Evolutionary conservation across 1,284 basidiomycete species (phyloP).

Genomic region (Cutaneotrichosporon daszewskae): DNA sequence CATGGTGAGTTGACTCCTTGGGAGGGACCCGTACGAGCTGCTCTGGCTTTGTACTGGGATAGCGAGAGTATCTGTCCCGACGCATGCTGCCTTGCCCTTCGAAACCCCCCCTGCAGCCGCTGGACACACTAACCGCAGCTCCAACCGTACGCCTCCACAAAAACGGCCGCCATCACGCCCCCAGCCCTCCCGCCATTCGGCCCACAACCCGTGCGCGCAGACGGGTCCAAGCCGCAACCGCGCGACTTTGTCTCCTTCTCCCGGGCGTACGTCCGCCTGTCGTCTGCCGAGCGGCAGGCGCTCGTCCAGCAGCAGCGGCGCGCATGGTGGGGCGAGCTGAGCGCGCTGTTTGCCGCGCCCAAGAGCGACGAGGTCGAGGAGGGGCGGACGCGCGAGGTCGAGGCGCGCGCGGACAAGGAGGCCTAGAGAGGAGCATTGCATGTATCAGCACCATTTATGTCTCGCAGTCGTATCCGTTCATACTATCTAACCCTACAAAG

Average conservation of each 20-base stretch:
- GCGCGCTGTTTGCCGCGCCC: constrained; percentile 11
- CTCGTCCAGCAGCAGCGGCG: constrained; percentile 37
- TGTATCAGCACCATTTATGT: no score
- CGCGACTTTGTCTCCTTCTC: constrained; percentile 18
- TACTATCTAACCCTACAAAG: no score
- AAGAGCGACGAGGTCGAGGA: no score
- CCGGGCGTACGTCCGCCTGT: constrained; percentile 29
- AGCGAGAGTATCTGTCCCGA: no score
- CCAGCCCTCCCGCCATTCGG: constrained; percentile 19
- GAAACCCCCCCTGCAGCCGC: no score
- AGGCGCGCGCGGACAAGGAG: constrained; percentile 1
- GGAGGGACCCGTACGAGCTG: neutral
- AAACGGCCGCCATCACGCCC: constrained; percentile 11
- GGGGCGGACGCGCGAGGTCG: constrained; percentile 11
- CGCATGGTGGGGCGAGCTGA: constrained; percentile 37
- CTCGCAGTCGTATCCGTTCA: no score
- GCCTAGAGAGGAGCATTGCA: neutral
- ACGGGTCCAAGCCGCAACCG: constrained; percentile 7
- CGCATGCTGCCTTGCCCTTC: neutral
- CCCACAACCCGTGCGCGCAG: constrained; percentile 4
- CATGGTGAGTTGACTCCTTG: constrained; percentile 8
- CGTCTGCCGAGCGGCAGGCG: constrained; percentile 28
- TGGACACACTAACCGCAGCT: constrained; percentile 36
- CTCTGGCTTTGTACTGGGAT: no score
- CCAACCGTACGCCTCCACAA: constrained; percentile 50